phyloP scores from a whole-genome alignment of 305 asterid genomes.

The Fraxinus greggii region DNA sequence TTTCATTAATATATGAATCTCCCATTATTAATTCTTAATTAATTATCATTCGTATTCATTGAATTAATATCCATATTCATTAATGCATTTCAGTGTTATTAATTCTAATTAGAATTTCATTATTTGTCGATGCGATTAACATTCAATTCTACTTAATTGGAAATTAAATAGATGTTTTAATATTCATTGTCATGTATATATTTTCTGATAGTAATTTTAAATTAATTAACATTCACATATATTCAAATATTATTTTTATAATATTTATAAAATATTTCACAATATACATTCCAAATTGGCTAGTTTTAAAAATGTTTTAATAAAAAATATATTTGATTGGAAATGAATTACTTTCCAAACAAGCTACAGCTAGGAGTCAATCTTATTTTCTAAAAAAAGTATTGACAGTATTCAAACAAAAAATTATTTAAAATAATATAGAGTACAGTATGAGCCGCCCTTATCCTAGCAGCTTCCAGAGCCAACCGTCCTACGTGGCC shows the following conservation, averaged over 20 bases:
- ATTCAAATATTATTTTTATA: too few species aligned
- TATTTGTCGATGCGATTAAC: too few species aligned
- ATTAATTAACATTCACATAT: too few species aligned
- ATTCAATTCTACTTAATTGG: not conserved
- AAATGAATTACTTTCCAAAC: not conserved
- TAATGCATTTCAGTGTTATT: not conserved
- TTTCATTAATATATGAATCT: not conserved
- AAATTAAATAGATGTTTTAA: too few species aligned
- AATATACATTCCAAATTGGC: too few species aligned
- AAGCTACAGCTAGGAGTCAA: not conserved
- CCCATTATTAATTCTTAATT: not conserved
- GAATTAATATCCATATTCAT: not conserved
- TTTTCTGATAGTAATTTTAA: too few species aligned
- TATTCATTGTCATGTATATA: too few species aligned
- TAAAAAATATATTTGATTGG: too few species aligned
- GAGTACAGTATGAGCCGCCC: not conserved
- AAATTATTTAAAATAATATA: not conserved
- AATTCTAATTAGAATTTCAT: not conserved
- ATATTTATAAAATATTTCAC: too few species aligned
- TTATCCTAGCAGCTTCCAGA: not conserved
- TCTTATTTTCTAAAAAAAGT: not conserved
- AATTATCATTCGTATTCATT: too few species aligned
- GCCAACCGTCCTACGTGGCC: constrained; percentile 40
- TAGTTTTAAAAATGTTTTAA: too few species aligned
- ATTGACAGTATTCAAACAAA: not conserved